Evolutionary conservation across 140 eudicot genomes (phyloP).

Genomic region (Ambrosia hybrid): DNA sequence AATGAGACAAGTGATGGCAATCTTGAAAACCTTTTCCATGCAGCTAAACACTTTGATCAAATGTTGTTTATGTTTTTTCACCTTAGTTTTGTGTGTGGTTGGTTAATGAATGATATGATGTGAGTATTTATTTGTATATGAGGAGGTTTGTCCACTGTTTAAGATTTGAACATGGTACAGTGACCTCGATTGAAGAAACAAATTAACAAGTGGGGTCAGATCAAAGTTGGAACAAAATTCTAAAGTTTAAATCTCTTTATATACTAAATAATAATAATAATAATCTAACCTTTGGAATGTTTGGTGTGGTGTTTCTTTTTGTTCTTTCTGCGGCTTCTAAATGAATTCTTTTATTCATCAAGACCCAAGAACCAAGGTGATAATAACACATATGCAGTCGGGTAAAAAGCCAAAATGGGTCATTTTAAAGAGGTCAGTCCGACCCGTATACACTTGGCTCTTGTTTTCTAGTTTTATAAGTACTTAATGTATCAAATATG

Average conservation of each 20-base stretch:
- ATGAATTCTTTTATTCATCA: conserved; percentile 18
- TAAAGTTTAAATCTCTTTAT: conserved; percentile 35
- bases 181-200: conserved; percentile 33
- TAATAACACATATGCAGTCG: neutral
- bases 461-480: no score
- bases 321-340: conserved; percentile 47
- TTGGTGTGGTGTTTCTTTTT: conserved; percentile 44
- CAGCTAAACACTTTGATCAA: neutral
- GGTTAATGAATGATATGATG: conserved; percentile 8
- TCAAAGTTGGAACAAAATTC: conserved; percentile 32
- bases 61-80: neutral
- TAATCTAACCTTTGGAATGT: conserved; percentile 32
- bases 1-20: conserved; percentile 36
- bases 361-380: conserved; percentile 14
- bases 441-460: no score
- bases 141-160: conserved; percentile 28
- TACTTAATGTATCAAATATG: neutral
- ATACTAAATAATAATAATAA: neutral
- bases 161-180: conserved; percentile 33
- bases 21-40: conserved; percentile 41
- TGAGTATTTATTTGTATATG: conserved; percentile 26
- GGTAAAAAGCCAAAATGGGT: no score
- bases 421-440: no score
- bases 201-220: conserved; percentile 31
- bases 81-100: neutral